phyloP scores from a whole-genome alignment of 2,329 filamentous ascomycete genomes.

The Botrytis deweyae region DNA sequence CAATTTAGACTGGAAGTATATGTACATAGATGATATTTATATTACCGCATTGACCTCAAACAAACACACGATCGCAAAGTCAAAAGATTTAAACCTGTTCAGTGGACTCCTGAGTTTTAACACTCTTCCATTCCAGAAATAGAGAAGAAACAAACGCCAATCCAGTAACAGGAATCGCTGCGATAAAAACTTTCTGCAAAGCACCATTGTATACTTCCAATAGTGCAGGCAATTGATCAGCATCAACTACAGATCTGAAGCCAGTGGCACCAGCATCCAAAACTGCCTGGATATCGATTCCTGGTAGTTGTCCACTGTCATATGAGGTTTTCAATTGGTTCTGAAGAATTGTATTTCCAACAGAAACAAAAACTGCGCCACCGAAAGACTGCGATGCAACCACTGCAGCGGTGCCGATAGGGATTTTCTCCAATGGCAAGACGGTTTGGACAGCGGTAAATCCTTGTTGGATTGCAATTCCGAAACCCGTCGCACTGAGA shows the following conservation, averaged over 20 bases:
- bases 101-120: slow-evolving; percentile 21
- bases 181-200: slow-evolving; percentile 53
- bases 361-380: slow-evolving; percentile 49
- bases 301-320: slow-evolving; percentile 24
- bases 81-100: not conserved
- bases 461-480: slow-evolving; percentile 37
- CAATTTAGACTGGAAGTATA: not conserved
- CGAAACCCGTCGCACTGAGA: slow-evolving; percentile 33
- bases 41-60: not conserved
- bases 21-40: not conserved
- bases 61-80: not conserved
- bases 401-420: slow-evolving; percentile 45
- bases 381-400: slow-evolving; percentile 47
- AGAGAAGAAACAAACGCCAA: slow-evolving; percentile 50
- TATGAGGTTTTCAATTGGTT: slow-evolving; percentile 32
- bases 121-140: slow-evolving; percentile 51
- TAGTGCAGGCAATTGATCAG: slow-evolving; percentile 46
- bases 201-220: slow-evolving; percentile 54
- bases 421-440: slow-evolving; percentile 41
- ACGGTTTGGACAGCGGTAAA: slow-evolving; percentile 37
- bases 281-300: slow-evolving; percentile 33
- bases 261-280: slow-evolving; percentile 43
- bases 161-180: slow-evolving; percentile 49
- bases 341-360: slow-evolving; percentile 46
- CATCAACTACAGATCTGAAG: slow-evolving; percentile 47